Base-by-base conservation (phyloP, 2,329 filamentous ascomycete genomes). In the Ceratocystis eucalypticola region DNA sequence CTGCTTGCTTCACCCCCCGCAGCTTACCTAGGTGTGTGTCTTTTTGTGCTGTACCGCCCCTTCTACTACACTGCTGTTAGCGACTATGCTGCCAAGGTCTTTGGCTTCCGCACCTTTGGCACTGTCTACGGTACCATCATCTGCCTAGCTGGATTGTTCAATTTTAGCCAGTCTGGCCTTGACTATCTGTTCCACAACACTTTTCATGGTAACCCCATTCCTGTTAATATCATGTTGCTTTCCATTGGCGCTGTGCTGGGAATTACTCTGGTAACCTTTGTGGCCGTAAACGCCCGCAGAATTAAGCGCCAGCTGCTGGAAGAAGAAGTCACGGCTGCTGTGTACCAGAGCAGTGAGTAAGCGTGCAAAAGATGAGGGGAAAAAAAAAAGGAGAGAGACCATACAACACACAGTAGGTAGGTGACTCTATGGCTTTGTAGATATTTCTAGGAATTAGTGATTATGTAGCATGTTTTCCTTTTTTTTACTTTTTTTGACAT, bases 71-170 rank as follows among this genome's bases (percentile, higher is more conserved):
- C 91, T 0, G 85, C 90, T 6, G 89, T 96, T 67, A 93, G 88
- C 67, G 91, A 96, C 76, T 96, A 95, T 74, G 84, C 85, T 22
- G 91, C 90, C 68, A 96, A 96, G 76, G 91, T 96, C 45, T 96
- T 96, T 74, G 91, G 91, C 17, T 96, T 96, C 76, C 82, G 86
- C 68, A 96, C 91, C 0, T 96, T 96, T 71, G 92, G 91, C 59
- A 96, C 89, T 67, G 91, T 96, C n/a, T 96, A 96, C 75, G 91
- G 91, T 10, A 81, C 92, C 22, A 88, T 96, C 70, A 96, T 96
- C 71, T 95, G 89, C 75, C 77, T 94, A 1, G 87, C 91, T 0
- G 91, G 92, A 0, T 74, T 96, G 0, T 81, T 91, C 72, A 96
- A 95, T 75, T 92, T 96, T 72, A 84, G 84, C 0, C 91, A 96